Conservation (phyloP, 2,329 filamentous ascomycete genomes). For the Aspergillaceae sp. region DNA sequence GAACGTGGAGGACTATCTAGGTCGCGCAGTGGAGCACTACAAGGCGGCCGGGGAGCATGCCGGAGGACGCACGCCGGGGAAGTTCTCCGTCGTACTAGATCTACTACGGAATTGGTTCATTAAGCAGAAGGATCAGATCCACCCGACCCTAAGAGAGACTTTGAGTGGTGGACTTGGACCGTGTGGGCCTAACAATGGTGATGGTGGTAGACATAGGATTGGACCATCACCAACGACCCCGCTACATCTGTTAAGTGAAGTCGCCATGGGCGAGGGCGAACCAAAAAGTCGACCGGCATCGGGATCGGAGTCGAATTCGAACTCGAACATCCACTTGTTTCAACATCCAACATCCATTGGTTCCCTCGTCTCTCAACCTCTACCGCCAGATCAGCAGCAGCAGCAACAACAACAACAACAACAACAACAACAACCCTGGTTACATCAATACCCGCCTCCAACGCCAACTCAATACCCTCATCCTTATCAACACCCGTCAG, state of each 20-base stretch:
- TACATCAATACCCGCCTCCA: neutral
- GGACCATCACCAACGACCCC: slow-evolving; percentile 19
- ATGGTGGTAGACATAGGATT: neutral
- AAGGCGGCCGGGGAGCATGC: slow-evolving; percentile 54
- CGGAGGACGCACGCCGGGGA: slow-evolving; percentile 56
- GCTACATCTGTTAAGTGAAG: slow-evolving; percentile 32
- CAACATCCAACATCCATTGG: slow-evolving; percentile 1
- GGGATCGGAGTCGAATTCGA: neutral
- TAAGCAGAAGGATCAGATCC: slow-evolving; percentile 37
- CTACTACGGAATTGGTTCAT: slow-evolving; percentile 64
- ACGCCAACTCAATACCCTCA: neutral
- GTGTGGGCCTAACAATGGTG: too few relatives aligned
- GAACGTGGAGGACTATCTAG: slow-evolving; percentile 58
- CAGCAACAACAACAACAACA: neutral
- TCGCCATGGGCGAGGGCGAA: slow-evolving; percentile 31
- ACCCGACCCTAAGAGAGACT: slow-evolving; percentile 15
- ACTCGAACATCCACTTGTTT: neutral
- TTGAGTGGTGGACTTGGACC: slow-evolving; percentile 7
- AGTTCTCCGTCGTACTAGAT: slow-evolving; percentile 61
- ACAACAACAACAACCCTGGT: neutral
- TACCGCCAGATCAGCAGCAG: slow-evolving; percentile 1
- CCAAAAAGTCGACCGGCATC: slow-evolving; percentile 6
- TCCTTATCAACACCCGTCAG: neutral
- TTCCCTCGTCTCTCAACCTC: slow-evolving; percentile 7
- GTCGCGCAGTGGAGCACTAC: slow-evolving; percentile 62